phyloP scores from a whole-genome alignment of 768 basidiomycete species.

The Clitopilus passeckerianus region DNA sequence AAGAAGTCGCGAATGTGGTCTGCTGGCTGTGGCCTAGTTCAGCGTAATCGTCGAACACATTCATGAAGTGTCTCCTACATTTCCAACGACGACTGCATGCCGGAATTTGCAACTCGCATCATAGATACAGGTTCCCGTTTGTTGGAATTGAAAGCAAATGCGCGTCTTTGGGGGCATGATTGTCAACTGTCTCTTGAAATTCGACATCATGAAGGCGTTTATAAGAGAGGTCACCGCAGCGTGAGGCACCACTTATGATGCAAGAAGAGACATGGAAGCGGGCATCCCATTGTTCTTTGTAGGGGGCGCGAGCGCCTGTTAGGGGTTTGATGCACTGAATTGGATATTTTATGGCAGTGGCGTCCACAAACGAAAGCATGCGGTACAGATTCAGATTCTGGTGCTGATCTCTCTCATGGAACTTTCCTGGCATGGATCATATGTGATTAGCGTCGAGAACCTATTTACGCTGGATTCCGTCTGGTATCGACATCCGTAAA shows the following conservation, averaged over 20 bases:
- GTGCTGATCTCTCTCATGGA: too few relatives aligned
- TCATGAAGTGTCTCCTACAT: neutral
- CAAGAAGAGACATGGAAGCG: too few relatives aligned
- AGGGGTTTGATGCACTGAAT: neutral
- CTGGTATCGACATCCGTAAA: too few relatives aligned
- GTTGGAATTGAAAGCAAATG: neutral
- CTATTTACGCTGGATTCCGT: too few relatives aligned
- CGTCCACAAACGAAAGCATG: too few relatives aligned
- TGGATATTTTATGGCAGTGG: too few relatives aligned
- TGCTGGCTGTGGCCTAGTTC: neutral
- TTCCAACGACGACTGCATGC: neutral
- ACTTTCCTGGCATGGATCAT: too few relatives aligned
- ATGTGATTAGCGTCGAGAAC: too few relatives aligned
- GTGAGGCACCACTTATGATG: too few relatives aligned
- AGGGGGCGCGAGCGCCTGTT: neutral
- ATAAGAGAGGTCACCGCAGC: too few relatives aligned
- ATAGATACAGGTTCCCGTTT: neutral
- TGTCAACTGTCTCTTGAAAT: neutral
- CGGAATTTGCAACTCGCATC: conserved; percentile 6
- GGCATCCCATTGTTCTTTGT: neutral
- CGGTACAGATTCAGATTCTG: too few relatives aligned
- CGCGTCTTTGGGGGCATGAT: neutral
- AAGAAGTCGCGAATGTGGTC: neutral
- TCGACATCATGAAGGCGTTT: neutral
- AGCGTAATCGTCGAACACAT: too few relatives aligned